Percentiles rank a stretch among this genome's conserved stretches.
phyloP scores from a whole-genome alignment of 108 stramenopile genomes.

The Fragilaria crotonensis region DNA sequence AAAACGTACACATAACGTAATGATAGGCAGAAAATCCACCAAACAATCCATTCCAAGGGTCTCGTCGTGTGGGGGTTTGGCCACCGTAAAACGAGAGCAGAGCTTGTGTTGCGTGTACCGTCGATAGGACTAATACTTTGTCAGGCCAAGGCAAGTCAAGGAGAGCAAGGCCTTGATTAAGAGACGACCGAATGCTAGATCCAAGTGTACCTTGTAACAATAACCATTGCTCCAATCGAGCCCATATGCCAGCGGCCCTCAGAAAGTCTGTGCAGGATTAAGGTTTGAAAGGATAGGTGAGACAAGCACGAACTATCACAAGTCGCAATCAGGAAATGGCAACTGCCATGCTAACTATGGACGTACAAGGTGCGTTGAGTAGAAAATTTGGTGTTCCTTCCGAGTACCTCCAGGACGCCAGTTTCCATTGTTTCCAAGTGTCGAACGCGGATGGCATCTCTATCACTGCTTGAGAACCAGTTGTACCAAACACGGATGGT shows the following conservation, averaged over 20 bases:
- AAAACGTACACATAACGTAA: slow-evolving; percentile 1
- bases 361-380: slow-evolving; percentile 5
- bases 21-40: slow-evolving; percentile 41
- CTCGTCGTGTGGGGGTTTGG: neutral
- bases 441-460: slow-evolving; percentile 9
- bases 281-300: neutral
- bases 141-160: neutral
- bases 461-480: neutral
- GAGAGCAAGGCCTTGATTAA: neutral
- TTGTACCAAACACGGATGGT: slow-evolving; percentile 10
- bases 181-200: slow-evolving; percentile 2
- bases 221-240: slow-evolving; percentile 33
- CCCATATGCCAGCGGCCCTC: slow-evolving; percentile 38
- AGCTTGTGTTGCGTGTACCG: slow-evolving; percentile 9
- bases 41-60: slow-evolving; percentile 27
- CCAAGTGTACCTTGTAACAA: neutral
- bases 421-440: slow-evolving; percentile 16
- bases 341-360: neutral
- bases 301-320: no score
- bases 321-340: no score
- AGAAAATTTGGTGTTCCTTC: neutral
- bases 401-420: neutral
- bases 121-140: neutral
- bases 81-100: slow-evolving; percentile 21
- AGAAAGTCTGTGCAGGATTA: slow-evolving; percentile 24